These are phyloP conservation scores for Melampsora americana DNA, from an alignment of 1,284 basidiomycete genomes.

Conservation along the genomic window DNA sequence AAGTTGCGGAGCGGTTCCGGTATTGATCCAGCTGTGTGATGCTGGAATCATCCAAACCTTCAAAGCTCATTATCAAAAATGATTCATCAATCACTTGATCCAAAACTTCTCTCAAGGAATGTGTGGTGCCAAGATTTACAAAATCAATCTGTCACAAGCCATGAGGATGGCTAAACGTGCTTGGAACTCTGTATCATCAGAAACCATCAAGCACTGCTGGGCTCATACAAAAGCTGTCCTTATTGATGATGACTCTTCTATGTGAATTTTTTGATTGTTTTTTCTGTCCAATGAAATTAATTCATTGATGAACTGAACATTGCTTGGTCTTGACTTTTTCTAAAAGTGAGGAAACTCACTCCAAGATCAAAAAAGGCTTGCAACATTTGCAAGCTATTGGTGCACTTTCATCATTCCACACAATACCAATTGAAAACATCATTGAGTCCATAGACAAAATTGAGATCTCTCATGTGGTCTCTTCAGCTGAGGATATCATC, in stretches of 20 bases:
- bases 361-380: background rate
- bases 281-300: background rate
- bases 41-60: conserved; percentile 17
- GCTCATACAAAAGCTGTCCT: too few relatives aligned
- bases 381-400: too few relatives aligned
- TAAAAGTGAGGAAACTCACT: background rate
- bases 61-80: background rate
- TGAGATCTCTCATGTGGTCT: too few relatives aligned
- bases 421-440: too few relatives aligned
- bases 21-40: conserved; percentile 18
- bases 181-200: background rate
- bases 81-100: background rate
- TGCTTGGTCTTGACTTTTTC: background rate
- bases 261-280: background rate
- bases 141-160: background rate
- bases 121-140: background rate
- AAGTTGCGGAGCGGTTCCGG: too few relatives aligned
- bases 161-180: background rate
- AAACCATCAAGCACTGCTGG: background rate
- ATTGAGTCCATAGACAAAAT: too few relatives aligned
- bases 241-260: background rate
- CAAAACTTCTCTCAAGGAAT: background rate
- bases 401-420: too few relatives aligned
- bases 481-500: too few relatives aligned
- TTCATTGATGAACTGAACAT: background rate